Conservation (phyloP, 768 basidiomycete genomes). For the Russula sp. region DNA sequence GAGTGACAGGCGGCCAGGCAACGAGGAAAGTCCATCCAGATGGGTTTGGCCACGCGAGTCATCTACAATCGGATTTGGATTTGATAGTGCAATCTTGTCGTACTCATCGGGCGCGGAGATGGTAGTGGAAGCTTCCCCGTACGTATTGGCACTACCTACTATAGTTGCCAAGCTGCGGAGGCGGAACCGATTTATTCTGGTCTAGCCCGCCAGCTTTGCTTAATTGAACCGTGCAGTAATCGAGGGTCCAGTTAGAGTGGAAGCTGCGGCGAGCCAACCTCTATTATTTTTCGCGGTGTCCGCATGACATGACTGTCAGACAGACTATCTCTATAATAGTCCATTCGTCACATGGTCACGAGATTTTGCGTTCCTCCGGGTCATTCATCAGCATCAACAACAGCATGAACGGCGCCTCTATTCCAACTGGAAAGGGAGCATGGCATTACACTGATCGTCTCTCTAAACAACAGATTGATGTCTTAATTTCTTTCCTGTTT, state of each 20-base stretch:
- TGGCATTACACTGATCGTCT: neutral
- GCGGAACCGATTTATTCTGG: constrained; percentile 13
- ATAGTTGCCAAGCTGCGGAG: neutral
- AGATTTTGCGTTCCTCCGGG: neutral
- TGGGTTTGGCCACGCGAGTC: neutral
- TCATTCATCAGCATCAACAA: neutral
- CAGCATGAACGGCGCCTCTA: neutral
- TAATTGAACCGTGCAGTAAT: constrained; percentile 12
- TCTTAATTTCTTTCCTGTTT: neutral
- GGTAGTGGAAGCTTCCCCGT: neutral
- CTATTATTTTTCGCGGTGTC: neutral
- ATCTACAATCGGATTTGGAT: neutral
- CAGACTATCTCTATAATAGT: constrained; percentile 7
- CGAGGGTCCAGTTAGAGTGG: neutral
- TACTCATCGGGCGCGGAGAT: constrained; percentile 6
- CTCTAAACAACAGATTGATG: constrained; percentile 2
- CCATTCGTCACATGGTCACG: too few relatives aligned
- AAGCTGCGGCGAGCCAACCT: neutral
- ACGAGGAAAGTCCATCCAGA: neutral
- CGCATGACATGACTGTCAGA: neutral
- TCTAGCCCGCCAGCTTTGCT: neutral
- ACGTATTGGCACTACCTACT: neutral
- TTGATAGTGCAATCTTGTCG: neutral
- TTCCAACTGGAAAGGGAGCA: neutral
- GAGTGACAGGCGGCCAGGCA: constrained; percentile 5